phyloP scores from a whole-genome alignment of 1,284 basidiomycete species.

The Fomitopsis palustris region DNA sequence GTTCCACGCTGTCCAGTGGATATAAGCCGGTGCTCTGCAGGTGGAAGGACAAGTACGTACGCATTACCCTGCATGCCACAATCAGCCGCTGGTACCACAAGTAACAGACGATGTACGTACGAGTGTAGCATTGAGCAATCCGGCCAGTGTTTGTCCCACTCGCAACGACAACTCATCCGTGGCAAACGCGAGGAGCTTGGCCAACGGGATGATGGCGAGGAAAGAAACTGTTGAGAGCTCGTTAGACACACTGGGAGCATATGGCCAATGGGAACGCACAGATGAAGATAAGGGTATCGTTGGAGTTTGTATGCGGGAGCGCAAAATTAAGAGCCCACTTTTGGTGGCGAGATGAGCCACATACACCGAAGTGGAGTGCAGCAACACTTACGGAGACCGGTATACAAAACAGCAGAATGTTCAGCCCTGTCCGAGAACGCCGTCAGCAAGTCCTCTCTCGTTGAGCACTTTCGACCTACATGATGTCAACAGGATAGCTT shows the following conservation, averaged over 20 bases:
- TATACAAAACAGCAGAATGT: conserved; percentile 61
- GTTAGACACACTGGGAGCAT: not conserved
- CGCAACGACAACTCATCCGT: conserved; percentile 85
- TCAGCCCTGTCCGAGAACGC: conserved; percentile 48
- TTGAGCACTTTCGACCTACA: conserved; percentile 37
- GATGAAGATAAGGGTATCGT: conserved; percentile 67
- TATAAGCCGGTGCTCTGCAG: not conserved
- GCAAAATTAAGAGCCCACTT: conserved; percentile 76
- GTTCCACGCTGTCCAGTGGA: conserved; percentile 55
- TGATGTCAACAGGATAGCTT: conserved; percentile 46
- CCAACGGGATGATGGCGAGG: conserved; percentile 70
- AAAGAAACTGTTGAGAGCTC: conserved; percentile 55
- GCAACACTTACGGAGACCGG: conserved; percentile 57
- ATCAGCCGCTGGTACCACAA: not conserved
- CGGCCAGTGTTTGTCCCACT: conserved; percentile 82
- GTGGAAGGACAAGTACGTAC: conserved; percentile 41
- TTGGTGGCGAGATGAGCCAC: not conserved
- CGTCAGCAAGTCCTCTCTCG: not conserved
- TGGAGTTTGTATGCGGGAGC: conserved; percentile 35
- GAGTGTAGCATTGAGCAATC: conserved; percentile 83
- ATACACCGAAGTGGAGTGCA: not conserved
- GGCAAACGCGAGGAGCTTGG: conserved; percentile 81
- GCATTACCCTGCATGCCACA: conserved; percentile 59
- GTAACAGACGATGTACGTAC: conserved; percentile 38
- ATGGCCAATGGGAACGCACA: conserved; percentile 41